Conservation (phyloP, 768 basidiomycete species). For the Sarcomyxa edulis region DNA sequence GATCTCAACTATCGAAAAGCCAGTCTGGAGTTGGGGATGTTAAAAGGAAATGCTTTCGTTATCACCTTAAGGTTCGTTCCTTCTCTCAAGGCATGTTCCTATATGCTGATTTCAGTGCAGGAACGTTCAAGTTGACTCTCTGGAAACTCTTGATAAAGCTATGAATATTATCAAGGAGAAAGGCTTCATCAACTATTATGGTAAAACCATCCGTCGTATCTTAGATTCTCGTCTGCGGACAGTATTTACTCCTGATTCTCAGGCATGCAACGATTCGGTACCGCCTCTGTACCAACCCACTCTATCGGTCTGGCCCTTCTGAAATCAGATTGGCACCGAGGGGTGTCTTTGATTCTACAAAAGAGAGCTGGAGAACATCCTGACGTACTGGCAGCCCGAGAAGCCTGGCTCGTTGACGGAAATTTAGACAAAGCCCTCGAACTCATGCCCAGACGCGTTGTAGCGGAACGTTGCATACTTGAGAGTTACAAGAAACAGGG, state of each 20-base stretch:
- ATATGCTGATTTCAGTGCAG: constrained; percentile 35
- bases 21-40: constrained; percentile 86
- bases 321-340: constrained; percentile 85
- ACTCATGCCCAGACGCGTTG: constrained; percentile 84
- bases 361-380: constrained; percentile 89
- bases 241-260: not conserved
- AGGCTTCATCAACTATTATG: constrained; percentile 98
- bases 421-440: constrained; percentile 79
- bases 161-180: constrained; percentile 72
- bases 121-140: constrained; percentile 77
- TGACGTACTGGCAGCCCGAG: constrained; percentile 77
- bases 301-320: constrained; percentile 88
- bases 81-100: no score
- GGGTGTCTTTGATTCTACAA: constrained; percentile 76
- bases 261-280: constrained; percentile 99
- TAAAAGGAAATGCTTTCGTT: constrained; percentile 93
- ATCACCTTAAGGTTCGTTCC: constrained; percentile 80
- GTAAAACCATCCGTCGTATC: constrained; percentile 36
- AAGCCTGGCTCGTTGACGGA: constrained; percentile 83
- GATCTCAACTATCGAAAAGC: constrained; percentile 84
- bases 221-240: not conserved
- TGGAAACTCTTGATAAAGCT: constrained; percentile 66
- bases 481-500: constrained; percentile 84
- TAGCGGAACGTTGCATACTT: constrained; percentile 89
- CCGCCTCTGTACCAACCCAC: constrained; percentile 93